Conservation (phyloP, 352 stramenopile species). For the Phytophthora chlamydospora region DNA sequence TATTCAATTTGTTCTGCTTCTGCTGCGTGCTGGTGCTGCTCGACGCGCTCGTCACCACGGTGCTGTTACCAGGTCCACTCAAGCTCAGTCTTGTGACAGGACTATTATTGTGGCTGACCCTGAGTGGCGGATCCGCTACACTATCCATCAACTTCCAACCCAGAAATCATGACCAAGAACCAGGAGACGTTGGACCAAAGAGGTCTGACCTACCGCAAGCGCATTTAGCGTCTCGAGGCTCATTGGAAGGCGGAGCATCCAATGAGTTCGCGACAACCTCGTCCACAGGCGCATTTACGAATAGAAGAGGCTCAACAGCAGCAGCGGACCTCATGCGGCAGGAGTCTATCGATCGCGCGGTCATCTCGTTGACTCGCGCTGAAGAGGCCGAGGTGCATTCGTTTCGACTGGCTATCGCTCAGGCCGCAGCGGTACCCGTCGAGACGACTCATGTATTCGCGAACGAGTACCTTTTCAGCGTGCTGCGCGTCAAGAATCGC, state of each 20-base stretch:
- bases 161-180: constrained; percentile 15
- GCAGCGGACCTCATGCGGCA: constrained; percentile 17
- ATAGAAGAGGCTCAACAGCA: constrained; percentile 26
- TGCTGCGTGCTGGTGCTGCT: constrained; percentile 46
- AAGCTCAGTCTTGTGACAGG: constrained; percentile 45
- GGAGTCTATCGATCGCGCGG: constrained; percentile 17
- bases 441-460: constrained; percentile 55
- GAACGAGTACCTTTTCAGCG: constrained; percentile 66
- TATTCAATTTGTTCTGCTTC: constrained; percentile 45
- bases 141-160: constrained; percentile 48
- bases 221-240: constrained; percentile 11
- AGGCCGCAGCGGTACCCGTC: constrained; percentile 40
- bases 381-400: constrained; percentile 50
- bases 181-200: not conserved
- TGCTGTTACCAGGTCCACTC: constrained; percentile 34
- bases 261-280: not conserved
- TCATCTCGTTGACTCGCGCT: constrained; percentile 30
- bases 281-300: constrained; percentile 11
- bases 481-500: constrained; percentile 66
- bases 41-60: constrained; percentile 34
- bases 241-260: not conserved
- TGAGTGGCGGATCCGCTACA: constrained; percentile 44
- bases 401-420: constrained; percentile 57
- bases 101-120: constrained; percentile 44
- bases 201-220: not conserved